Base-by-base conservation (phyloP, 257 asterid species). In the Thymus quinquecostatus region DNA sequence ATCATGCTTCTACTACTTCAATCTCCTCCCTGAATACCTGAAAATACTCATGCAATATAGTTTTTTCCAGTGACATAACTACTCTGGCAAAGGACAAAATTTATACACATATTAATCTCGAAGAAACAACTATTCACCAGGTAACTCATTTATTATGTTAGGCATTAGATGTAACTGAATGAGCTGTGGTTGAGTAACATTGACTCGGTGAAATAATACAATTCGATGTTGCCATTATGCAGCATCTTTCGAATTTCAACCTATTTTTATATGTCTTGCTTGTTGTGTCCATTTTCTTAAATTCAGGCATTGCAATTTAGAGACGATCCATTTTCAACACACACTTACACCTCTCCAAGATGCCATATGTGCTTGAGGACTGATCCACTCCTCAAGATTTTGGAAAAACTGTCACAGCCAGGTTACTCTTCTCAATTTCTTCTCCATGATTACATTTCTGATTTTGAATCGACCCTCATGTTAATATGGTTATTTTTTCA, bases 281-380 rank as follows among this genome's bases (percentile, higher is more conserved):
- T 72, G 40, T 30, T 38, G 32, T 47, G 51, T 21, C 53, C 60
- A 34, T 49, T 50, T 56, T 50, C 29, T 60, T 33, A 51, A 38
- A 48, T 62, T 40, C 59, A 93, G 98, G 98, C 94, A 41, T 76
- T 93, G 87, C 98, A 87, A 77, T 92, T 81, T 73, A 81, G 96
- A 60, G 97, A 90, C 55, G 97, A 93, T 51, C 95, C 96, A 30
- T 80, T 83, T 75, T 80, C 96, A 41, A 71, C 82, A 0, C 70
- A 77, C 43, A 90, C 87, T 13, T 34, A 62, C 76, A 79, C 66
- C 84, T 85, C 74, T 81, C 94, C 91, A 79, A 86, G 93, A 82
- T 93, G 97, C 75, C 92, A 93, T 54, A 93, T 90, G 97, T 92
- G 97, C 81, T 82, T 92, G 85, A 85, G 86, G 36, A 82, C 96